Conservation (phyloP, 805 yeast species). For the Hyphopichia homilentoma region DNA sequence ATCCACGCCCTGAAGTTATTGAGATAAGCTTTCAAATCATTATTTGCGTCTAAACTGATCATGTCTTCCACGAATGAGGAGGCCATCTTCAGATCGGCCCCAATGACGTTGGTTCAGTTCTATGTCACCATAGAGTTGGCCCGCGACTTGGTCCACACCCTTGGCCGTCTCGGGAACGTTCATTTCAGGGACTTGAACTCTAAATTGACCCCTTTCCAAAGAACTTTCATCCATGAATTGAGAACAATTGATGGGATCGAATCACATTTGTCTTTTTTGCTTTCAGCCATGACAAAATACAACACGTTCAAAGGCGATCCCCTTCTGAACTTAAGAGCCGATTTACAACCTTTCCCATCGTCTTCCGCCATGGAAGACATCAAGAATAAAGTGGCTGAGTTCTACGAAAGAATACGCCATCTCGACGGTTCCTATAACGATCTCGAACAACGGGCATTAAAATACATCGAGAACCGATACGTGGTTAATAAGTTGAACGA, state of each 20-base stretch:
- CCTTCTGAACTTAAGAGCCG: conserved; percentile 36
- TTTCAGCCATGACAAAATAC: conserved; percentile 27
- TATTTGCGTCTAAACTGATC: too few relatives aligned
- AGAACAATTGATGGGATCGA: conserved; percentile 33
- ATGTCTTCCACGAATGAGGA: conserved; percentile 15
- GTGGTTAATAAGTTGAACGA: conserved; percentile 29
- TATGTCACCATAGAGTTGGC: conserved; percentile 46
- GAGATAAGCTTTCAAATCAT: too few relatives aligned
- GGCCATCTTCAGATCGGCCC: conserved; percentile 45
- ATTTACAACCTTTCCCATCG: conserved; percentile 50
- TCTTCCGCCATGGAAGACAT: conserved; percentile 33
- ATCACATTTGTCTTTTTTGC: conserved; percentile 24
- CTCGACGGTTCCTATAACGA: conserved; percentile 30
- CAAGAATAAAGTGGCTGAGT: conserved; percentile 17
- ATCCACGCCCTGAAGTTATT: too few relatives aligned
- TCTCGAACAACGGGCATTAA: conserved; percentile 21
- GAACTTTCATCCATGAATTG: conserved; percentile 42
- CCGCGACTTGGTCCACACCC: conserved; percentile 34
- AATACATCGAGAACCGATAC: conserved; percentile 31
- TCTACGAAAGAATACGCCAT: conserved; percentile 31
- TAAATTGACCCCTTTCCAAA: conserved; percentile 41
- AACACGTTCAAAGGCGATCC: conserved; percentile 22
- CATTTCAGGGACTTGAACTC: conserved; percentile 50
- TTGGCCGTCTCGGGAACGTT: conserved; percentile 38
- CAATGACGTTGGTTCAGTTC: conserved; percentile 47